Percentiles rank a stretch among this genome's conserved stretches.
Evolutionary conservation across 352 stramenopile genomes (phyloP).

Genomic region (Pythium sp.): DNA sequence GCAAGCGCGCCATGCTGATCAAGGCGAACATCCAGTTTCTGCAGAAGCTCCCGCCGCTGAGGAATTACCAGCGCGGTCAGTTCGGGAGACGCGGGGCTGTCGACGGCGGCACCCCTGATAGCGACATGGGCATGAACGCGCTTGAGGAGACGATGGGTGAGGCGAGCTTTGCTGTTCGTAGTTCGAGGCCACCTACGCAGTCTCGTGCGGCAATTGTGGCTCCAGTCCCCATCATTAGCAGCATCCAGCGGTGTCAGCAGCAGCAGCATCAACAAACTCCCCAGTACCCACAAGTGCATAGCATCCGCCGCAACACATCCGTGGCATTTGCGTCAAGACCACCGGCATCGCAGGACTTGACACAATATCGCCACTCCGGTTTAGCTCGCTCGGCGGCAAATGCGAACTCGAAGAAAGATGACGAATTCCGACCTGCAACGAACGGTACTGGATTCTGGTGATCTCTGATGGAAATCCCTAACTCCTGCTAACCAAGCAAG

Average conservation of each 20-base stretch:
- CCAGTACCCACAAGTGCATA: background rate
- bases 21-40: slow-evolving; percentile 59
- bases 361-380: slow-evolving; percentile 23
- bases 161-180: slow-evolving; percentile 56
- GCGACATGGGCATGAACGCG: slow-evolving; percentile 47
- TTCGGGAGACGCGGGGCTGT: slow-evolving; percentile 63
- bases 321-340: slow-evolving; percentile 7
- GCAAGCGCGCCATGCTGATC: slow-evolving; percentile 61
- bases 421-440: slow-evolving; percentile 42
- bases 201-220: slow-evolving; percentile 42
- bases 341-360: slow-evolving; percentile 3
- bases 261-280: slow-evolving; percentile 8
- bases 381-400: slow-evolving; percentile 9
- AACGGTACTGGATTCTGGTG: slow-evolving; percentile 19
- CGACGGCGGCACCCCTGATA: slow-evolving; percentile 41
- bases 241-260: slow-evolving; percentile 2
- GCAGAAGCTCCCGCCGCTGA: slow-evolving; percentile 59
- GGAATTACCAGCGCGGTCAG: slow-evolving; percentile 55
- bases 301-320: slow-evolving; percentile 9
- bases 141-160: slow-evolving; percentile 68
- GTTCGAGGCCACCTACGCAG: slow-evolving; percentile 24
- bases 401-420: slow-evolving; percentile 42
- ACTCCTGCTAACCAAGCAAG: background rate
- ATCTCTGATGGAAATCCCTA: background rate
- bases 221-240: slow-evolving; percentile 15